Percentiles rank a stretch among this genome's conserved stretches.
Conservation (phyloP, 2,329 filamentous ascomycete species). For the Ophiobolus disseminans region DNA sequence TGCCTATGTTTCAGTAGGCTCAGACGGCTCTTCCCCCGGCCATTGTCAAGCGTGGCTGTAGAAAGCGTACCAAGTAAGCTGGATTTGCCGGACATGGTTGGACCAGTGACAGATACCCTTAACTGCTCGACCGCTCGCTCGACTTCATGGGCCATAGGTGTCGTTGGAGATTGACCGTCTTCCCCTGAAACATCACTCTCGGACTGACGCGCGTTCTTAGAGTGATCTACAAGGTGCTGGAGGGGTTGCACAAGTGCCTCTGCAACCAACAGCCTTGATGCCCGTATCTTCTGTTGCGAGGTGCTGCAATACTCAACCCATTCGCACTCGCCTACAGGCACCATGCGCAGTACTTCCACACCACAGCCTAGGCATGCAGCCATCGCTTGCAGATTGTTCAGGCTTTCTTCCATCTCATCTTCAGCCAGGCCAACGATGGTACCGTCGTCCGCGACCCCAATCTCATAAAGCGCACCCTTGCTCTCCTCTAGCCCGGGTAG, state of each 20-base stretch:
- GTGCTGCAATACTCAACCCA: conserved; percentile 63
- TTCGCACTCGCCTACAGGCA: conserved; percentile 85
- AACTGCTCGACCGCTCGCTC: conserved; percentile 65
- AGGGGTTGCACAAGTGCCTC: conserved; percentile 85
- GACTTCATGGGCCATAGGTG: conserved; percentile 6
- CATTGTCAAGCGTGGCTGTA: conserved; percentile 88
- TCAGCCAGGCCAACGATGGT: conserved; percentile 85
- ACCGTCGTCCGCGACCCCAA: conserved; percentile 94
- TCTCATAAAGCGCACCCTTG: conserved; percentile 91
- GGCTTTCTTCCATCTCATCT: conserved; percentile 91
- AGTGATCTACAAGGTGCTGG: conserved; percentile 34
- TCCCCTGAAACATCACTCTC: not conserved
- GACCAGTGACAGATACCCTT: conserved; percentile 84
- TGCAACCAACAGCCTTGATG: conserved; percentile 76
- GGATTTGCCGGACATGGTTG: conserved; percentile 91
- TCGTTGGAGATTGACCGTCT: not conserved
- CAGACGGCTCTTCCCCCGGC: conserved; percentile 85
- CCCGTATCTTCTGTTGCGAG: conserved; percentile 21
- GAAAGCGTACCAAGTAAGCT: conserved; percentile 87
- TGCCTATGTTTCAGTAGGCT: conserved; percentile 91
- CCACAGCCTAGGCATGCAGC: conserved; percentile 88
- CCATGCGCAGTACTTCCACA: conserved; percentile 80
- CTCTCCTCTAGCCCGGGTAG: conserved; percentile 87
- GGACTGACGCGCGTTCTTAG: conserved; percentile 16
- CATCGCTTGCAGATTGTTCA: conserved; percentile 86